phyloP scores from a whole-genome alignment of 306 rosid genomes.

The Begonia fuchsioides region DNA sequence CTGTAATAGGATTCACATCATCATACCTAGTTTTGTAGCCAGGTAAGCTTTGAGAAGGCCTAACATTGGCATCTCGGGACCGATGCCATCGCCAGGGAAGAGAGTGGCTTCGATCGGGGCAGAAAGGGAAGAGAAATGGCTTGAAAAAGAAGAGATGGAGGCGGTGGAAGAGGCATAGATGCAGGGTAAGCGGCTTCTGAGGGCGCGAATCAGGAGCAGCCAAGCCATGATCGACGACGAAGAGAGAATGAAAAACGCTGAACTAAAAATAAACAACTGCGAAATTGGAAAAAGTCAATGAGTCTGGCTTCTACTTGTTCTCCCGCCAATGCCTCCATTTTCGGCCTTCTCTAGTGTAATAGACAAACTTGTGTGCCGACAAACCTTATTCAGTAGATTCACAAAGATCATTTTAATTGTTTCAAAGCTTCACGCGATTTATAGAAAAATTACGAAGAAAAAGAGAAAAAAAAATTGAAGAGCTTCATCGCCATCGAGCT shows the following conservation, averaged over 20 bases:
- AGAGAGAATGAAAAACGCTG: background rate
- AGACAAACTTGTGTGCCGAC: too few species aligned
- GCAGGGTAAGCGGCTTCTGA: background rate
- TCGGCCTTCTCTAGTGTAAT: too few species aligned
- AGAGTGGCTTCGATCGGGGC: background rate
- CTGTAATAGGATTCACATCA: conserved; percentile 74
- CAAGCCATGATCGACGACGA: background rate
- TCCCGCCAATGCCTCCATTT: too few species aligned
- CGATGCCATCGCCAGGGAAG: background rate
- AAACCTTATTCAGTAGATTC: too few species aligned
- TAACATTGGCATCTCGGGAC: conserved; percentile 52
- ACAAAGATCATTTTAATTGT: too few species aligned
- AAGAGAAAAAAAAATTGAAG: too few species aligned
- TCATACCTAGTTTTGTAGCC: conserved; percentile 95
- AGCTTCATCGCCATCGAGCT: too few species aligned
- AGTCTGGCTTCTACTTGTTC: too few species aligned
- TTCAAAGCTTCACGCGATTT: too few species aligned
- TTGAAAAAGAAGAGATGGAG: background rate
- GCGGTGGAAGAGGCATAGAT: background rate
- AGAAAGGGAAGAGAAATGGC: background rate
- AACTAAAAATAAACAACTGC: too few species aligned
- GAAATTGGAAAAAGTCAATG: too few species aligned
- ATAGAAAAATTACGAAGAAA: too few species aligned
- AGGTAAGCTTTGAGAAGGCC: conserved; percentile 89
- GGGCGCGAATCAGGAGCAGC: background rate